phyloP scores from a whole-genome alignment of 1,284 basidiomycete species.

The Spongispora temasekensis region DNA sequence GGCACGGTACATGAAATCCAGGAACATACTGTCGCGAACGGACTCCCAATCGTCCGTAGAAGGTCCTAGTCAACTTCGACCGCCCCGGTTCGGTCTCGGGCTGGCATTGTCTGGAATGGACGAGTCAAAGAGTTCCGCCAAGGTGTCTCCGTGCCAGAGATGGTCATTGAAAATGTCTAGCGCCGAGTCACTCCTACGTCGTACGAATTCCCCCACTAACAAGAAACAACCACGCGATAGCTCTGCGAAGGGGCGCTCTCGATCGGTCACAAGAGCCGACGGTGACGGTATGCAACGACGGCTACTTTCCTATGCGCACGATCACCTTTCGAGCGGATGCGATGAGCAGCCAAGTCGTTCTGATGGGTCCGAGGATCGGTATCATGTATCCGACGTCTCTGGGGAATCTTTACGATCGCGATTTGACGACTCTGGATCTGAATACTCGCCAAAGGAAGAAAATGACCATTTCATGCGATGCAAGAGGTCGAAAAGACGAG shows the following conservation, averaged over 20 bases:
- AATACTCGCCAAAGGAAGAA: constrained; percentile 32
- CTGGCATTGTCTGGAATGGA: constrained; percentile 25
- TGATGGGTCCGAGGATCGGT: constrained; percentile 14
- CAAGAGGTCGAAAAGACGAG: constrained; percentile 9
- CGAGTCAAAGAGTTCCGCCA: constrained; percentile 15
- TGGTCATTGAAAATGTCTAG: constrained; percentile 14
- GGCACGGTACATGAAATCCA: constrained; percentile 18
- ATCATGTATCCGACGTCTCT: constrained; percentile 18
- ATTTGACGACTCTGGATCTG: constrained; percentile 31
- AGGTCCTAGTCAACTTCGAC: constrained; percentile 17
- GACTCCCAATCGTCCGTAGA: constrained; percentile 28
- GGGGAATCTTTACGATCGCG: constrained; percentile 22
- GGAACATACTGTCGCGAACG: constrained; percentile 10
- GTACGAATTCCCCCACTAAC: constrained; percentile 4
- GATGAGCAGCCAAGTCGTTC: constrained; percentile 25
- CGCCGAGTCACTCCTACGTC: constrained; percentile 7
- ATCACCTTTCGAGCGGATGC: constrained; percentile 17
- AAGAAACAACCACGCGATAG: constrained; percentile 13
- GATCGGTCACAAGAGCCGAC: constrained; percentile 6
- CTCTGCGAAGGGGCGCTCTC: constrained; percentile 12
- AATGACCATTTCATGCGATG: constrained; percentile 3
- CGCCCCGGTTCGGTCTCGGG: constrained; percentile 33
- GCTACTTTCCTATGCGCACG: constrained; percentile 13
- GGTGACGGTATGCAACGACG: constrained; percentile 14
- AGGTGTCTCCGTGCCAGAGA: constrained; percentile 10